Evolutionary conservation across 768 basidiomycete genomes (phyloP).

Genomic region (Phaffia australis): DNA sequence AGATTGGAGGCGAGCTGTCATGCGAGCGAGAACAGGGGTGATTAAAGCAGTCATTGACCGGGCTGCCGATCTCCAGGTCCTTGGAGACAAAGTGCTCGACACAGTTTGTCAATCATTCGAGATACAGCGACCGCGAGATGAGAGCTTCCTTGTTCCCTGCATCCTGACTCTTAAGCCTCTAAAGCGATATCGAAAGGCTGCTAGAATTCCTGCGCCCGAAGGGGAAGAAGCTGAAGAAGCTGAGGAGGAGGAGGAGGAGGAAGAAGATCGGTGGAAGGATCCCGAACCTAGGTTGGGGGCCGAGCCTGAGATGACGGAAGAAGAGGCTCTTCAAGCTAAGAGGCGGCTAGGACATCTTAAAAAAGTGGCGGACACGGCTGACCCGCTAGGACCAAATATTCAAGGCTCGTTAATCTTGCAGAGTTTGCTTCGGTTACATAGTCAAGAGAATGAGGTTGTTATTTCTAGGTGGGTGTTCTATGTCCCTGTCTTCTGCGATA

Average conservation of each 20-base stretch:
- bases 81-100: conserved; percentile 48
- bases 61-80: conserved; percentile 44
- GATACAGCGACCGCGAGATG: conserved; percentile 46
- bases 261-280: conserved; percentile 26
- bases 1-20: conserved; percentile 41
- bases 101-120: conserved; percentile 53
- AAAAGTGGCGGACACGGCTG: conserved; percentile 29
- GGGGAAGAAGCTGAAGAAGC: conserved; percentile 19
- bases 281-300: conserved; percentile 26
- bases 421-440: conserved; percentile 58
- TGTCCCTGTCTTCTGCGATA: neutral
- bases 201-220: conserved; percentile 17
- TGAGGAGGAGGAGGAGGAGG: conserved; percentile 13
- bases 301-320: conserved; percentile 30
- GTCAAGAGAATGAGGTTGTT: conserved; percentile 52
- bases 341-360: conserved; percentile 29
- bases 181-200: conserved; percentile 32
- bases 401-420: conserved; percentile 82
- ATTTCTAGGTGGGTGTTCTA: conserved; percentile 51
- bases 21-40: conserved; percentile 63
- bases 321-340: conserved; percentile 30
- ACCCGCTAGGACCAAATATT: conserved; percentile 53
- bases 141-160: conserved; percentile 53
- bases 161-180: conserved; percentile 44
- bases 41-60: conserved; percentile 65